Percentiles rank a stretch among this genome's conserved stretches.
phyloP scores from a whole-genome alignment of 2,329 filamentous ascomycete species.

The Aspergillus aculeatus region DNA sequence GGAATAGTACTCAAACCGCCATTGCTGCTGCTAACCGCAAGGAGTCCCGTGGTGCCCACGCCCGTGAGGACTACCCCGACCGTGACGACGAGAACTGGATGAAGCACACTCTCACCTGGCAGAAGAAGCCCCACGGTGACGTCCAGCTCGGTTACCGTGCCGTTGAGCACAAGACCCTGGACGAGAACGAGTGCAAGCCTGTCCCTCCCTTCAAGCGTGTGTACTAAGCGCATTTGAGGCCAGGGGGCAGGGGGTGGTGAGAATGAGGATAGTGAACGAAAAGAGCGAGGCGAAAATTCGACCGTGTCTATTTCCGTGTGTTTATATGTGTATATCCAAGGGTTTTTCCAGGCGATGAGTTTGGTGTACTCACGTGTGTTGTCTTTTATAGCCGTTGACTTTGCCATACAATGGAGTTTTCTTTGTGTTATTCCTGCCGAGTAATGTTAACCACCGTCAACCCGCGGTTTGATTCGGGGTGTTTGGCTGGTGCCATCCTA shows the following conservation, averaged over 20 bases:
- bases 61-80: constrained; percentile 93
- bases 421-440: constrained; percentile 18
- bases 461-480: neutral
- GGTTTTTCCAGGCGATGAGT: constrained; percentile 38
- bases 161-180: constrained; percentile 79
- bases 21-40: constrained; percentile 87
- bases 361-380: constrained; percentile 34
- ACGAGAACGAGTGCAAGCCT: constrained; percentile 93
- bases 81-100: constrained; percentile 97
- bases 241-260: constrained; percentile 4
- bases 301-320: constrained; percentile 30
- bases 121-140: constrained; percentile 86
- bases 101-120: constrained; percentile 98
- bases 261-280: constrained; percentile 22
- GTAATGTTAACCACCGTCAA: neutral
- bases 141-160: constrained; percentile 82
- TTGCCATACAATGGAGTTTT: constrained; percentile 30
- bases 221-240: constrained; percentile 40
- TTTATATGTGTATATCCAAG: constrained; percentile 43
- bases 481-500: neutral
- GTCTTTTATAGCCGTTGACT: constrained; percentile 26
- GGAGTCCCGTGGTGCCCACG: constrained; percentile 95
- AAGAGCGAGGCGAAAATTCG: constrained; percentile 34
- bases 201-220: constrained; percentile 88
- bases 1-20: constrained; percentile 77